A percentile compares a stretch with the other conserved stretches of the same genome.
phyloP scores from a whole-genome alignment of 371 early-diverging fungal species.

The Mortierella sp. region DNA sequence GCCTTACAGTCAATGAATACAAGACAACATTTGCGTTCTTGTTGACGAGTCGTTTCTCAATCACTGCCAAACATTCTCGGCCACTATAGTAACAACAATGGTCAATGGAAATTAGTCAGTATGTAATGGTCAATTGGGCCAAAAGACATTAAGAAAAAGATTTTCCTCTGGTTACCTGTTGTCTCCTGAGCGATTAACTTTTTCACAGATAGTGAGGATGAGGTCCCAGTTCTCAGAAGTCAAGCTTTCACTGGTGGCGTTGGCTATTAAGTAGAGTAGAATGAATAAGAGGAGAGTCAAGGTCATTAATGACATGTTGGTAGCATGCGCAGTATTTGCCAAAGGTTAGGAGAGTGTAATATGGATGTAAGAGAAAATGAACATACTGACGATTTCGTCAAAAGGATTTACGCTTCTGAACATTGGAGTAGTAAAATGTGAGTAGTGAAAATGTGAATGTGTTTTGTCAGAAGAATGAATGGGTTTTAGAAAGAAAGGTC shows the following conservation, averaged over 20 bases:
- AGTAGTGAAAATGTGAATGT: neutral
- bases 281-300: neutral
- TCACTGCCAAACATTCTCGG: constrained; percentile 77
- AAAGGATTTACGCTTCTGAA: constrained; percentile 72
- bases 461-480: too few relatives aligned
- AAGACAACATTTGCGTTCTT: constrained; percentile 90
- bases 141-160: neutral
- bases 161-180: constrained; percentile 15
- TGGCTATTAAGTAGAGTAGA: constrained; percentile 57
- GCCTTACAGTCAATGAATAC: constrained; percentile 77
- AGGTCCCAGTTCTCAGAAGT: constrained; percentile 95
- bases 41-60: constrained; percentile 77
- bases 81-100: constrained; percentile 59
- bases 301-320: neutral
- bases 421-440: constrained; percentile 49
- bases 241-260: constrained; percentile 92
- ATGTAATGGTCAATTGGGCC: neutral
- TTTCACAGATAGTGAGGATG: constrained; percentile 91
- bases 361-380: neutral
- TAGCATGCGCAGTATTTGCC: constrained; percentile 11
- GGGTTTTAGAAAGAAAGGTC: too few relatives aligned
- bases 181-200: constrained; percentile 67
- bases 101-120: neutral
- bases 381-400: constrained; percentile 74
- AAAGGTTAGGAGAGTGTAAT: neutral